Evolutionary conservation across 2,329 filamentous ascomycete species (phyloP).

Genomic region (Paraphaeosphaeria minitans): DNA sequence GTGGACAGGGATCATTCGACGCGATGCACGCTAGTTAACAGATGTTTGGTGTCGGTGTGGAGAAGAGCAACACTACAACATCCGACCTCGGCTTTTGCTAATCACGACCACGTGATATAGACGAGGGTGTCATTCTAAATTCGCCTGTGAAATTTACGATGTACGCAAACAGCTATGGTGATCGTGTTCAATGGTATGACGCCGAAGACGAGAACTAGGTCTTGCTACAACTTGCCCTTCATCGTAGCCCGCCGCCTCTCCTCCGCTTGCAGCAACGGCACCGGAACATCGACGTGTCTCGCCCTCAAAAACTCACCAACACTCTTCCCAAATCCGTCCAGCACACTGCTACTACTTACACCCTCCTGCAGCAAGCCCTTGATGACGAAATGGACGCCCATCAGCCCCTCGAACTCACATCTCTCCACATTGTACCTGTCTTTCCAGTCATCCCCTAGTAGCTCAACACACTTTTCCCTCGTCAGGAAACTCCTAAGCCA

Average conservation of each 20-base stretch:
- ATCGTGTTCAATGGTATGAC: background rate
- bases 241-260: slow-evolving; percentile 7
- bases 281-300: slow-evolving; percentile 27
- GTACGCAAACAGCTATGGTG: background rate
- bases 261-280: slow-evolving; percentile 13
- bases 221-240: slow-evolving; percentile 6
- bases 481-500: slow-evolving; percentile 27
- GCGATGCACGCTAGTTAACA: background rate
- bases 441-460: slow-evolving; percentile 25
- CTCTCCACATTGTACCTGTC: slow-evolving; percentile 18
- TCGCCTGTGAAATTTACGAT: background rate
- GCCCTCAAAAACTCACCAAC: slow-evolving; percentile 12
- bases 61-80: background rate
- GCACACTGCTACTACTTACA: slow-evolving; percentile 47
- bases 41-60: slow-evolving; percentile 1
- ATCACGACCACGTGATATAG: background rate
- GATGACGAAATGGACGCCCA: slow-evolving; percentile 50
- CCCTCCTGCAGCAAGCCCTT: slow-evolving; percentile 53
- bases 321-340: slow-evolving; percentile 53
- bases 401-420: slow-evolving; percentile 24
- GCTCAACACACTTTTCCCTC: slow-evolving; percentile 15
- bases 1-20: background rate
- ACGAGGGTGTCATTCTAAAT: background rate
- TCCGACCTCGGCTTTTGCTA: background rate
- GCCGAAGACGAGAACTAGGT: background rate